These are phyloP conservation scores for Globisporangium okanoganense DNA, from an alignment of 352 stramenopile species.

Conservation along the genomic window DNA sequence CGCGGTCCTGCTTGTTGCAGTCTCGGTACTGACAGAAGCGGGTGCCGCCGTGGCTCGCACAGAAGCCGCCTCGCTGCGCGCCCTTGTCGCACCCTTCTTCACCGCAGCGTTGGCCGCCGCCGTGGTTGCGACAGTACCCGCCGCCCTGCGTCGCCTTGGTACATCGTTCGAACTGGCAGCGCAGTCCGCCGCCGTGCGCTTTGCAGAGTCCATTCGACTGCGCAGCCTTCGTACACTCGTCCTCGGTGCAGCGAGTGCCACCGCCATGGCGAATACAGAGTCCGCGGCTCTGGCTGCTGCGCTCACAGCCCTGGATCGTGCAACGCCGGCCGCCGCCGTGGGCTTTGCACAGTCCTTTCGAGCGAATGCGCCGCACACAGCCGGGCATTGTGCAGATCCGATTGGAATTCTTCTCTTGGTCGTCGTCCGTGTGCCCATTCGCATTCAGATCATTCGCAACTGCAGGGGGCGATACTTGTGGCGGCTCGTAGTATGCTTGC, in stretches of 20 bases:
- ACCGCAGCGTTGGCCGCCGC: constrained; percentile 11
- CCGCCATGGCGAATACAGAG: constrained; percentile 18
- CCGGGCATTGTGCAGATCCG: constrained; percentile 5
- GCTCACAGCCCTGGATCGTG: constrained; percentile 8
- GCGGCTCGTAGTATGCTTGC: background rate
- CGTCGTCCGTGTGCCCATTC: constrained; percentile 2
- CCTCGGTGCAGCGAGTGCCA: constrained; percentile 10
- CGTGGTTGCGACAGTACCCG: constrained; percentile 14
- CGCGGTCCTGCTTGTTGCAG: constrained; percentile 85
- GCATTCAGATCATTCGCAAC: background rate
- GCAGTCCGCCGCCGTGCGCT: constrained; percentile 14
- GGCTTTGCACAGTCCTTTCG: constrained; percentile 15
- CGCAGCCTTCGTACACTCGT: constrained; percentile 10
- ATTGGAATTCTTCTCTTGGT: constrained; percentile 10
- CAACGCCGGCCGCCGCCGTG: constrained; percentile 13
- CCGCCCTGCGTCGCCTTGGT: constrained; percentile 13
- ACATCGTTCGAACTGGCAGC: constrained; percentile 10
- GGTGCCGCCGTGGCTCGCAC: constrained; percentile 13
- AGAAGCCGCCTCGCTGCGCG: constrained; percentile 15
- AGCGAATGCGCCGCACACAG: constrained; percentile 12
- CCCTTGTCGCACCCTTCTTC: constrained; percentile 12
- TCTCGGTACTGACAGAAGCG: constrained; percentile 22
- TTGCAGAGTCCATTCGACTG: constrained; percentile 18
- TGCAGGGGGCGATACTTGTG: background rate
- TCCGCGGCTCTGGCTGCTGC: constrained; percentile 13